These are phyloP conservation scores for Fusarium sp. DNA, from an alignment of 2,329 filamentous ascomycete species.

Conservation along the genomic window DNA sequence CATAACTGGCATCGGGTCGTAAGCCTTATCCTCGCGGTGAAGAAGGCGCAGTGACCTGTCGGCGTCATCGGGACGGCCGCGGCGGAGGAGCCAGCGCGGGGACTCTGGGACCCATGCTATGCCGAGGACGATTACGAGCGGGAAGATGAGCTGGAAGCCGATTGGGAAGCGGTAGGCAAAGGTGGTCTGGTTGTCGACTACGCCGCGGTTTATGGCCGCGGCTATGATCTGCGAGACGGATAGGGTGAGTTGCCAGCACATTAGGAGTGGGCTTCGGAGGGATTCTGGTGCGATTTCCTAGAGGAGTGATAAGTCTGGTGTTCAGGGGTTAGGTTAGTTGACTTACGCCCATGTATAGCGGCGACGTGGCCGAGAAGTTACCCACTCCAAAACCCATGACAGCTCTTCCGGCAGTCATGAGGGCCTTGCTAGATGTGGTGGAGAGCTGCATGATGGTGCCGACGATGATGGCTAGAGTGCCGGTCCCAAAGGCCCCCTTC, in stretches of 20 bases:
- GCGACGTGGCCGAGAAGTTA: conserved; percentile 51
- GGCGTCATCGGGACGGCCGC: conserved; percentile 53
- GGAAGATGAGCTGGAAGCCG: conserved; percentile 45
- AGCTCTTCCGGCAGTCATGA: conserved; percentile 40
- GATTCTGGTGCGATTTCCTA: conserved; percentile 46
- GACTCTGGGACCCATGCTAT: conserved; percentile 44
- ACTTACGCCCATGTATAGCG: conserved; percentile 49
- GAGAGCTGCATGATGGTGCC: conserved; percentile 41
- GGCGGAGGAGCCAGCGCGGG: conserved; percentile 48
- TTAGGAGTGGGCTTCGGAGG: conserved; percentile 48
- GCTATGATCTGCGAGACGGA: conserved; percentile 51
- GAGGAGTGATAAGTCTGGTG: background rate
- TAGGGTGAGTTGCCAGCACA: conserved; percentile 53
- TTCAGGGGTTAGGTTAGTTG: background rate
- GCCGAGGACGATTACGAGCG: conserved; percentile 31
- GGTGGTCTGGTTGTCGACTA: conserved; percentile 42
- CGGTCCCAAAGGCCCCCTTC: conserved; percentile 45
- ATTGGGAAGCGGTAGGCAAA: conserved; percentile 49
- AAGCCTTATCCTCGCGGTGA: conserved; percentile 53
- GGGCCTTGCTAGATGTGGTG: conserved; percentile 35
- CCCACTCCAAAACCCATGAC: conserved; percentile 46
- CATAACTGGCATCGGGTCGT: conserved; percentile 49
- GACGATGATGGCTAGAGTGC: conserved; percentile 42
- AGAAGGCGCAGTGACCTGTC: conserved; percentile 53
- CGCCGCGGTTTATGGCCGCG: conserved; percentile 45